Evolutionary conservation across 257 asterid species (phyloP), one percentile per base, ranked within the genome.

Genomic region (Petunia secreta): DNA sequence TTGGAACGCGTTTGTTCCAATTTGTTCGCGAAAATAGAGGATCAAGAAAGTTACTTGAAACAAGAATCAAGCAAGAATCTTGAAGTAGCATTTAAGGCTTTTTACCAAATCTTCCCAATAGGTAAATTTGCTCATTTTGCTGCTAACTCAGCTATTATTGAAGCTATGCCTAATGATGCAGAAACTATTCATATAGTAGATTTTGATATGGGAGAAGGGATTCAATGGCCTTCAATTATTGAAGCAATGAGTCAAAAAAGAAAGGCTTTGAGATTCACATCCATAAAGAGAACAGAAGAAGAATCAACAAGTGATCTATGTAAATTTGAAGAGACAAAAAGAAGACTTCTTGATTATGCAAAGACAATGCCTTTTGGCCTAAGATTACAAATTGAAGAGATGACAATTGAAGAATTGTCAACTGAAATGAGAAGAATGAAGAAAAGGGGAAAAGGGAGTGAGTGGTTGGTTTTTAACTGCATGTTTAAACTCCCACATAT

Each of bases 401-500:
- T 80, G 68, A 80, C 63, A 2, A 1, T 84, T 53, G 86, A 78
- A 10, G 91, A 89, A 6, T 66, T 90, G 41, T 54, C 65, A 37
- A 66, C 58, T 65, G 95, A 88, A 75, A 57, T 87, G 37, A 79
- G 46, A 82, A 83, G 85, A 40, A 75, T 48, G 83, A 85, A 83
- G 82, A 85, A 38, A 43, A 71, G 78, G 50, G 87, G 83, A 1
- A 75, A 59, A 58, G 60, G 79, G 6, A 81, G 82, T 46, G 91
- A 91, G 40, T 91, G 92, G 92, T 15, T 88, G 59, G 94, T 84
- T 55, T 92, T 92, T 86, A 94, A 91, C 75, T 89, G 94, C 83
- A 91, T 90, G 97, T 84, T 80, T 38, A 89, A 88, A 34, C 90
- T 91, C 43, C 97, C 95, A 13, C 97, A 92, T 75, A 92, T 91